Evolutionary conservation across 208 protist species (phyloP).

Genomic region (Wallacemonas rigidus): DNA sequence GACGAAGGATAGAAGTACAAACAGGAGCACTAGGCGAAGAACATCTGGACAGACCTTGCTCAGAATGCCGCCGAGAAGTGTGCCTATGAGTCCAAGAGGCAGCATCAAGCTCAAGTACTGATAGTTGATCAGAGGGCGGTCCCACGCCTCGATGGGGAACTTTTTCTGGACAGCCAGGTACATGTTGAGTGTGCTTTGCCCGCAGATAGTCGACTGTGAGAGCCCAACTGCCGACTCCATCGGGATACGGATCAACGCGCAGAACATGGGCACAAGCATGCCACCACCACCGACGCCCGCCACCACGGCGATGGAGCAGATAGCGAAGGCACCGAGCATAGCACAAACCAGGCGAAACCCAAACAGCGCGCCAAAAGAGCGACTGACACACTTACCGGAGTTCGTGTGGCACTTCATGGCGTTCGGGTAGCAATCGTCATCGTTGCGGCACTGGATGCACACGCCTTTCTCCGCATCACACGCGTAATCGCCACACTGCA

Average conservation of each 20-base stretch:
- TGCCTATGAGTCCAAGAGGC: slow-evolving; percentile 74
- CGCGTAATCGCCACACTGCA: slow-evolving; percentile 65
- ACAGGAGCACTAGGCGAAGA: slow-evolving; percentile 74
- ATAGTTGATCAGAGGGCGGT: slow-evolving; percentile 86
- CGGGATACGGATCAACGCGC: slow-evolving; percentile 47
- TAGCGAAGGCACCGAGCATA: slow-evolving; percentile 48
- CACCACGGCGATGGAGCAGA: slow-evolving; percentile 76
- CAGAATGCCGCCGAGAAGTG: slow-evolving; percentile 67
- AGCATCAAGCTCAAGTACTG: slow-evolving; percentile 80
- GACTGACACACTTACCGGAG: slow-evolving; percentile 51
- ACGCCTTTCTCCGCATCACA: slow-evolving; percentile 40
- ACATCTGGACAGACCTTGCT: slow-evolving; percentile 81
- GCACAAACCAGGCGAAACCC: slow-evolving; percentile 37
- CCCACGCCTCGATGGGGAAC: slow-evolving; percentile 46
- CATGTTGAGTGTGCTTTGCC: slow-evolving; percentile 82
- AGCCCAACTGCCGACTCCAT: slow-evolving; percentile 68
- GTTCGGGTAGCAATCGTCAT: slow-evolving; percentile 66
- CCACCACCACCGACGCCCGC: slow-evolving; percentile 84
- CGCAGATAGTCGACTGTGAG: slow-evolving; percentile 88
- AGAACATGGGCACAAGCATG: slow-evolving; percentile 85
- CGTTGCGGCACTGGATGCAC: slow-evolving; percentile 46
- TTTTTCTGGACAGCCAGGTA: slow-evolving; percentile 56
- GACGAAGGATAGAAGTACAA: slow-evolving; percentile 60
- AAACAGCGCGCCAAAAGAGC: slow-evolving; percentile 34
- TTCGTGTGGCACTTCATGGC: slow-evolving; percentile 47